Evolutionary conservation across 169 alveolate species (phyloP), one percentile per base, ranked within the genome.

Genomic region (Plasmodium reichenowi): DNA sequence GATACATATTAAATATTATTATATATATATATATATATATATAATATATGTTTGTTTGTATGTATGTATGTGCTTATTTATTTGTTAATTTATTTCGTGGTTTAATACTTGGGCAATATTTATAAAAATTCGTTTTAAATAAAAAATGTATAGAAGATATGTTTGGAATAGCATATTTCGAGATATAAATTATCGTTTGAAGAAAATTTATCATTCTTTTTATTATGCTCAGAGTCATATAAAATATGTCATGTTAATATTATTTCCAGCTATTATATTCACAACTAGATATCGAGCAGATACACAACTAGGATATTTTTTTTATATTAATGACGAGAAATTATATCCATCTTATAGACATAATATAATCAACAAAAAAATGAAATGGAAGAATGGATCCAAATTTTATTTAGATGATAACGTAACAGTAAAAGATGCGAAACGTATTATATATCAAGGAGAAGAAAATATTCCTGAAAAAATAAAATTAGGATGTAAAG

Each of bases 201-300:
- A 96, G 20, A 68, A 97, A 54, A 47, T 95, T 20, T 95, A 95
- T 86, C 94, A 95, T 72, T 92, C 97, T 10, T 95, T 95, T 93
- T 94, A 93, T 93, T 93, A 95, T 96, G 83, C 97, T 7, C 97
- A 95, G 88, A 90, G 96, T 74, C 94, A 94, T 89, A 95, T 93
- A 71, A 95, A 95, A 58, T 95, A 94, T 71, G 96, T 93, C 13
- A 92, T 95, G 96, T 60, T 88, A 66, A 68, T 95, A 54, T 88
- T 94, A 68, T 95, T 95, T 62, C 97, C 97, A 3, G 94, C 95
- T 50, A 90, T 92, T 2, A 92, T 95, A 74, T 95, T 96, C 95
- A 89, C 92, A 50, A 91, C 95, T 10, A 90, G 97, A 45, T 95
- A 76, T 87, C 73, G 97, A 48, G 96, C 97, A 5, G 97, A 95